Conservation (phyloP, 768 basidiomycete species). For the Crucibulum laeve region DNA sequence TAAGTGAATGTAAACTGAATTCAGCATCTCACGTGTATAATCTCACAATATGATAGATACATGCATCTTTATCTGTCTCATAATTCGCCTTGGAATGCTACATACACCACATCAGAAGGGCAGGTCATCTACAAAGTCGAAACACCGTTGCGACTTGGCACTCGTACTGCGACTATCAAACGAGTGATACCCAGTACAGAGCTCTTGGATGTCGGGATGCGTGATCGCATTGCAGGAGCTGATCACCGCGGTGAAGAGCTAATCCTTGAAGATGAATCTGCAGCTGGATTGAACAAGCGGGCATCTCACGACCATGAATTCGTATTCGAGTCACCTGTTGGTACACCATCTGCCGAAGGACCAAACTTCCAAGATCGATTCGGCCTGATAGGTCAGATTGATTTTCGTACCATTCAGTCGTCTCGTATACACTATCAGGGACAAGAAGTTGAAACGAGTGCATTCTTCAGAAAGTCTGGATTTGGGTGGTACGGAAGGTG, state of each 20-base stretch:
- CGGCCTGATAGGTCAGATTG: no score
- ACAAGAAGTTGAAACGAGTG: conserved; percentile 16
- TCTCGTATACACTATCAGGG: conserved; percentile 24
- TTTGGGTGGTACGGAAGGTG: conserved; percentile 17
- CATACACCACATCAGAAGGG: conserved; percentile 14
- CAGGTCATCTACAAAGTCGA: conserved; percentile 14
- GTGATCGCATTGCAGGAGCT: conserved; percentile 24
- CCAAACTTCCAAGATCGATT: no score
- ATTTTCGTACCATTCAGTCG: conserved; percentile 24
- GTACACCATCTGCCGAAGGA: no score
- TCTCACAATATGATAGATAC: no score
- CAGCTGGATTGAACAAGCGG: no score
- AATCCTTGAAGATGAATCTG: no score
- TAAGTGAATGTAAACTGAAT: no score
- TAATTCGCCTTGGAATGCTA: conserved; percentile 14
- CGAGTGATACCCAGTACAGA: conserved; percentile 6
- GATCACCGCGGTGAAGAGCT: no score
- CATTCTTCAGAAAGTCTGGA: conserved; percentile 19
- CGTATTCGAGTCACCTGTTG: no score
- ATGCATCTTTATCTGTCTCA: conserved; percentile 15
- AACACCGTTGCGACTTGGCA: conserved; percentile 17
- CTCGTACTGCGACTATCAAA: conserved; percentile 4
- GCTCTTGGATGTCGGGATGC: not conserved
- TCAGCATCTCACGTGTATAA: no score
- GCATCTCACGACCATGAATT: conserved; percentile 22